Percentiles rank a stretch among this genome's conserved stretches.
phyloP scores from a whole-genome alignment of 345 rosid species.

The Pseudoturritis turrita region DNA sequence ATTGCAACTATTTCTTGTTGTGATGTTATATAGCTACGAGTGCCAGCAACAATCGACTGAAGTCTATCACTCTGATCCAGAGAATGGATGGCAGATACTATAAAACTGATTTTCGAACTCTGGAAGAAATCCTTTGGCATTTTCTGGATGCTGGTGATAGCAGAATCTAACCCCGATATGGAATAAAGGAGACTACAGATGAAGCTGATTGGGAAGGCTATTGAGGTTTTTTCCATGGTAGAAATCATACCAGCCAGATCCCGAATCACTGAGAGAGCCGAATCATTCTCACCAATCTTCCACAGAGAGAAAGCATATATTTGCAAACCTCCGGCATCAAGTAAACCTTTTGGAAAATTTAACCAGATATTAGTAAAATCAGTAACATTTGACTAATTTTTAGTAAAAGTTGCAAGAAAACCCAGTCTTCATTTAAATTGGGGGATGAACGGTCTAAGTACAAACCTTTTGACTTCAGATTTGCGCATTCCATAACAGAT shows the following conservation, averaged over 20 bases:
- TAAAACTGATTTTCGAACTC: conserved; percentile 64
- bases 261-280: conserved; percentile 56
- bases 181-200: conserved; percentile 71
- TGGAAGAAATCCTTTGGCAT: conserved; percentile 67
- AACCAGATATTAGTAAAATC: not conserved
- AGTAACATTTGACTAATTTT: not conserved
- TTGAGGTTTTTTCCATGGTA: conserved; percentile 51
- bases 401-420: not conserved
- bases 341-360: conserved; percentile 48
- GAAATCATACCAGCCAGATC: conserved; percentile 55
- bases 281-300: conserved; percentile 67
- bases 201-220: conserved; percentile 65
- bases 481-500: conserved; percentile 67
- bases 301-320: conserved; percentile 81
- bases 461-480: conserved; percentile 59
- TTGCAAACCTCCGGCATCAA: conserved; percentile 68
- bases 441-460: not conserved
- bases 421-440: not conserved
- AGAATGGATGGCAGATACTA: conserved; percentile 67
- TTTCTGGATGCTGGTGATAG: conserved; percentile 64
- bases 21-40: conserved; percentile 45
- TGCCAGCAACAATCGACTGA: conserved; percentile 52
- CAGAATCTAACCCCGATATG: conserved; percentile 71
- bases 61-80: conserved; percentile 70
- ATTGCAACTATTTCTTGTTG: conserved; percentile 55